Evolutionary conservation across 441 rosid genomes (phyloP).

Genomic region (Populus hybrid): DNA sequence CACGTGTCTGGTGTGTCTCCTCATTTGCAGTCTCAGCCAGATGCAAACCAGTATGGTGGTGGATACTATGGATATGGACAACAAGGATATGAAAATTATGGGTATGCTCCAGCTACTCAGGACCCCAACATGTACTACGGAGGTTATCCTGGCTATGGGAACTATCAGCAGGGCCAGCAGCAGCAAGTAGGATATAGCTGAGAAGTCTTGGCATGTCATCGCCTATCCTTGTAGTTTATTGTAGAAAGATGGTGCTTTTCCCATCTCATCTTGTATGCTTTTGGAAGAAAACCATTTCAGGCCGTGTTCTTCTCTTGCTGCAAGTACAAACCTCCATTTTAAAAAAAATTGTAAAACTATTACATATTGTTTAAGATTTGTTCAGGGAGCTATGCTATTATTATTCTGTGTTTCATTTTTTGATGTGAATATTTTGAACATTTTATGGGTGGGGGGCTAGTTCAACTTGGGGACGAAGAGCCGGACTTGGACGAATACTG

Average conservation of each 20-base stretch:
- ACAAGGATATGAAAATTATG: conserved; percentile 82
- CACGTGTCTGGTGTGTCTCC: not conserved
- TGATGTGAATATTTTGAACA: too few relatives aligned
- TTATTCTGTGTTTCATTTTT: too few relatives aligned
- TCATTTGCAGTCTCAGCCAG: conserved; percentile 45
- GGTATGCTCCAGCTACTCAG: conserved; percentile 63
- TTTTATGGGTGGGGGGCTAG: too few relatives aligned
- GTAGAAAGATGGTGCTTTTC: not conserved
- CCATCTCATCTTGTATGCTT: not conserved
- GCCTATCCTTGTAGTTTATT: not conserved
- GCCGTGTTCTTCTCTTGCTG: conserved; percentile 21
- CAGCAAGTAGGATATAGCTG: conserved; percentile 67
- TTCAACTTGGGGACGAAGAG: too few relatives aligned
- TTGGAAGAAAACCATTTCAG: conserved; percentile 19
- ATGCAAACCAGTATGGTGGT: conserved; percentile 49
- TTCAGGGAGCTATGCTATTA: not conserved
- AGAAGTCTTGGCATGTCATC: conserved; percentile 6
- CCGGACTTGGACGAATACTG: too few relatives aligned
- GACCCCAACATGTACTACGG: conserved; percentile 82
- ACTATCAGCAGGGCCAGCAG: conserved; percentile 61
- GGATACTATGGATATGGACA: conserved; percentile 58
- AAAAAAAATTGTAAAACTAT: not conserved
- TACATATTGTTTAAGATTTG: not conserved
- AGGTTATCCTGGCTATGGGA: conserved; percentile 68
- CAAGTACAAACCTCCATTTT: conserved; percentile 15